Conservation (phyloP, 129 eudicot genomes). For the Ambrosia trifida region DNA sequence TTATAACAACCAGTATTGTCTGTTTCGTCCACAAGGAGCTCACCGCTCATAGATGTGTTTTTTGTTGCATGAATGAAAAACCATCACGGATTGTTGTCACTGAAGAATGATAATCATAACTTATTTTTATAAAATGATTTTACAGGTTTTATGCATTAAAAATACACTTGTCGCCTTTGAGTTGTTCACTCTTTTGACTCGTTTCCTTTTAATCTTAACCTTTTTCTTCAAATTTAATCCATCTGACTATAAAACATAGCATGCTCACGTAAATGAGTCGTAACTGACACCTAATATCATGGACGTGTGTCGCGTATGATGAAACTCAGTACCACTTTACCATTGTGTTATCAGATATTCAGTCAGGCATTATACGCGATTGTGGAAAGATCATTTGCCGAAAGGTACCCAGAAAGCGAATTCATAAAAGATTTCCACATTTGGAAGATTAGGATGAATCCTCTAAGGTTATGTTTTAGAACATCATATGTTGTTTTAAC, state of each 20-base stretch:
- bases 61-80: no score
- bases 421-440: conserved; percentile 25
- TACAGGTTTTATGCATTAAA: not conserved
- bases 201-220: not conserved
- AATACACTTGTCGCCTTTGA: not conserved
- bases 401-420: conserved; percentile 46
- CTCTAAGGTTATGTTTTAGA: conserved; percentile 47
- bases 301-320: not conserved
- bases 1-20: no score
- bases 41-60: no score
- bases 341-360: conserved; percentile 46
- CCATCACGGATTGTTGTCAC: no score
- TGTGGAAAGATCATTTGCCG: conserved; percentile 50
- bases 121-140: not conserved
- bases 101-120: not conserved
- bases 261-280: not conserved
- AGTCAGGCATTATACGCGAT: conserved; percentile 67
- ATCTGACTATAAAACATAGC: not conserved
- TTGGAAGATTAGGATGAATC: conserved; percentile 34
- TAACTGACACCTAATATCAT: not conserved
- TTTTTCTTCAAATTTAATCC: not conserved
- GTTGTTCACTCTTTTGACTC: not conserved
- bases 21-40: no score
- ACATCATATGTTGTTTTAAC: conserved; percentile 47
- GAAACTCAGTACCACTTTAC: not conserved